Evolutionary conservation across 495 filamentous ascomycete genomes (phyloP), one percentile per base, ranked within the genome.

Genomic region (Evernia prunastri): DNA sequence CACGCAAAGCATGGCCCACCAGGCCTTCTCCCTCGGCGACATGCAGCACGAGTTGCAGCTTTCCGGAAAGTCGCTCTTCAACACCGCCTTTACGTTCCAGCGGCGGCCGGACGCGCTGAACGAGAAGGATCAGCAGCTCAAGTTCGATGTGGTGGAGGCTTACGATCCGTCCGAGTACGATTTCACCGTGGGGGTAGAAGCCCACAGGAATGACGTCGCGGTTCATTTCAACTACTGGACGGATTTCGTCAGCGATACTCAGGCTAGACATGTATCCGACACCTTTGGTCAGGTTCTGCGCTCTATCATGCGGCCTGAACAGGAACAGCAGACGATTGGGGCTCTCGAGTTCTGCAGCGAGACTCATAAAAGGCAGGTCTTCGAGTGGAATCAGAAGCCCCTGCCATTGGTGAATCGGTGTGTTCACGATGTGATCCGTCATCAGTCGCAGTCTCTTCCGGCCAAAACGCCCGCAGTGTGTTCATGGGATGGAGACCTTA

Each of bases 111-210:
- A 37, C 1, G 17, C 62, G 2, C 39, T 37, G 18, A 35, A 35
- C 10, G 27, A 65, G 10, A 36, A 53, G 6, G 37, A 42, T 23
- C 29, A 63, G 35, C 40, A 66, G 33, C 33, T 68, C 0, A 37
- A 35, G 8, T 63, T 65, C 31, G 67, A 68, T 45, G 42, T 68
- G 11, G 31, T 68, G 37, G 39, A 65, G 7, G 67, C 67, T 25
- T 43, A 66, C 31, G 67, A 68, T 68, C 67, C 67, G 60, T 81
- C 75, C 72, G 20, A 78, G 18, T 87, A 83, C 67, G 79, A 82
- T 35, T 73, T 86, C n/a, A 76, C 81, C 36, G 80, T 84, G 33
- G 82, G 84, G 43, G 84, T 83, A 39, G 80, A 84, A 56, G 78
- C 86, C 29, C 75, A 74, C 15, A 66, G 70, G 10, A 63, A 72